Conservation (phyloP, 2,329 filamentous ascomycete species). For the Monilinia laxa region DNA sequence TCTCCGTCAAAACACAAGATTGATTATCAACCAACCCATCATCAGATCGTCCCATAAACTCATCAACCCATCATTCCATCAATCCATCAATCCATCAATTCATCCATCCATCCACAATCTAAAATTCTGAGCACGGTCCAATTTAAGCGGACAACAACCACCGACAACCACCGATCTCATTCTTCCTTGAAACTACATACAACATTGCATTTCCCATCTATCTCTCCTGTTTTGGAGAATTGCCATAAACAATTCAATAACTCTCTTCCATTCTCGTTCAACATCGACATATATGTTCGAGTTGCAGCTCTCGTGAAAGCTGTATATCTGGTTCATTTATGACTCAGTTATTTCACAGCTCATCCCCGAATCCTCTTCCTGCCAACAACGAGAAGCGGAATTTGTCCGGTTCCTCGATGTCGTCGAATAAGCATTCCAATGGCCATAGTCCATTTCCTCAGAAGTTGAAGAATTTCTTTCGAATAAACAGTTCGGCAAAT, state of each 20-base stretch:
- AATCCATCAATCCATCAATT: too few relatives aligned
- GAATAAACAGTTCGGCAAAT: constrained; percentile 54
- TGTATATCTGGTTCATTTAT: constrained; percentile 32
- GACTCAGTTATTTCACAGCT: constrained; percentile 38
- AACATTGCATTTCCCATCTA: background rate
- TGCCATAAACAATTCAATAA: background rate
- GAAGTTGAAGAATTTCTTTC: constrained; percentile 70
- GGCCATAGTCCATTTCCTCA: constrained; percentile 62
- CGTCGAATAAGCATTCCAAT: constrained; percentile 53
- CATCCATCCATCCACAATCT: too few relatives aligned
- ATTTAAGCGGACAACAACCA: constrained; percentile 1
- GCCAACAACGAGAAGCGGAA: constrained; percentile 40
- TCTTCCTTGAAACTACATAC: constrained; percentile 4
- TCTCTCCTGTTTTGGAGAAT: constrained; percentile 9
- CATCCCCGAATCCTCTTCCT: constrained; percentile 31
- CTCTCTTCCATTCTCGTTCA: background rate
- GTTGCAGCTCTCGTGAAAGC: constrained; percentile 37
- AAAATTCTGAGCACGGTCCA: background rate
- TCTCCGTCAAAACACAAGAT: background rate
- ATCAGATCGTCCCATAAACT: too few relatives aligned
- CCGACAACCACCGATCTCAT: constrained; percentile 1
- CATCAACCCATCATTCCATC: too few relatives aligned
- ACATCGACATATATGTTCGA: constrained; percentile 23
- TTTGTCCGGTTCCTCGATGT: constrained; percentile 40
- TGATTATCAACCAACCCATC: background rate